A percentile compares a stretch with the other conserved stretches of the same genome.
These are phyloP conservation scores for Lentinula edodes DNA, from an alignment of 768 basidiomycete genomes.

Conservation along the genomic window DNA sequence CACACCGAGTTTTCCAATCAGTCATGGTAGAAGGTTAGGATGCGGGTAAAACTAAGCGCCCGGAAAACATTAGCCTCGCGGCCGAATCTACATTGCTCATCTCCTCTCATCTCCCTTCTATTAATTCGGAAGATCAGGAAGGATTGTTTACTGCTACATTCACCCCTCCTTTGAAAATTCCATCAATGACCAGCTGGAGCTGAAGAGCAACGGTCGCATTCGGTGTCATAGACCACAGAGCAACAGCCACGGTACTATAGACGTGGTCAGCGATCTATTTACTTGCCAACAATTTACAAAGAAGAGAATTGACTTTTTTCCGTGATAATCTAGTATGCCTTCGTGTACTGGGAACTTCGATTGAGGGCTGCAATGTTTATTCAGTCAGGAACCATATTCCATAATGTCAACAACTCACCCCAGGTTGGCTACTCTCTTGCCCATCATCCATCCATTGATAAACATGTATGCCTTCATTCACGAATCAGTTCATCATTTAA, in stretches of 20 bases:
- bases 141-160: constrained; percentile 31
- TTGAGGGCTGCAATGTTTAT: constrained; percentile 49
- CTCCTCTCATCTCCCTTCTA: not conserved
- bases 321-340: constrained; percentile 71
- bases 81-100: not conserved
- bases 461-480: constrained; percentile 48
- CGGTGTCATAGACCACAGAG: constrained; percentile 42
- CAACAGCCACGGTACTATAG: constrained; percentile 47
- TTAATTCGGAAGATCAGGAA: constrained; percentile 1
- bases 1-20: constrained; percentile 5
- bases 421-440: constrained; percentile 68
- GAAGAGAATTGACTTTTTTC: constrained; percentile 50
- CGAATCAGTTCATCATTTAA: not conserved
- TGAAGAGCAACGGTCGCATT: constrained; percentile 25
- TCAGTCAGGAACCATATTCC: not conserved
- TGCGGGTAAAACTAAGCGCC: not conserved
- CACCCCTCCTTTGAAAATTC: constrained; percentile 40
- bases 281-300: not conserved
- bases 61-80: not conserved
- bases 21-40: not conserved
- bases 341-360: constrained; percentile 78
- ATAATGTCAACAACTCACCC: constrained; percentile 36
- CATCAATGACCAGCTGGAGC: constrained; percentile 32
- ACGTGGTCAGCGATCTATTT: not conserved
- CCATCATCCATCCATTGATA: constrained; percentile 90